phyloP scores from a whole-genome alignment of 805 yeast genomes.

The Myxozyma neglecta region DNA sequence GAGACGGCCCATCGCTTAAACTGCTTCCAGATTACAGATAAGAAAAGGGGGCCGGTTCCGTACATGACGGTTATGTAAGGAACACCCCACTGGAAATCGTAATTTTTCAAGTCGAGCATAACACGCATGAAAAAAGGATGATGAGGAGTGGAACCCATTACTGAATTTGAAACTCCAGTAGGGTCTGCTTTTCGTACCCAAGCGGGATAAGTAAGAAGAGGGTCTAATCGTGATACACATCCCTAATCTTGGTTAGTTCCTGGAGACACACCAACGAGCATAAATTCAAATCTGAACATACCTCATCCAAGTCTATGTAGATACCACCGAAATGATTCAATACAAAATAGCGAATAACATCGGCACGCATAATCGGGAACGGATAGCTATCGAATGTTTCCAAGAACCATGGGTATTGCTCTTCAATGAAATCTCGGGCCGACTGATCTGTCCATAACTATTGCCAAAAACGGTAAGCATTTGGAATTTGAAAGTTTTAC shows the following conservation, averaged over 20 bases:
- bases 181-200: constrained; percentile 86
- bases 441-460: constrained; percentile 82
- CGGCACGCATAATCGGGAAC: constrained; percentile 86
- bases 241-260: constrained; percentile 44
- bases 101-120: constrained; percentile 60
- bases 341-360: constrained; percentile 84
- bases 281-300: neutral
- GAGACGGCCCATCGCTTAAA: constrained; percentile 70
- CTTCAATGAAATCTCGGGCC: constrained; percentile 74
- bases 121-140: constrained; percentile 82
- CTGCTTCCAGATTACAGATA: constrained; percentile 84
- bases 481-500: neutral
- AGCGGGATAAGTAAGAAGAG: constrained; percentile 76
- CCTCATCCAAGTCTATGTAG: constrained; percentile 83
- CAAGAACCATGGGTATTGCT: constrained; percentile 84
- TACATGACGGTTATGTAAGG: constrained; percentile 92
- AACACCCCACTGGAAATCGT: constrained; percentile 73
- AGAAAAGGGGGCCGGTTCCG: constrained; percentile 86
- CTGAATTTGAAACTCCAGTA: constrained; percentile 89
- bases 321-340: constrained; percentile 83
- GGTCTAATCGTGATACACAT: constrained; percentile 75
- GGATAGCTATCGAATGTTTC: constrained; percentile 72
- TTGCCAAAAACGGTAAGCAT: neutral
- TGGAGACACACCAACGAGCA: too few relatives aligned
- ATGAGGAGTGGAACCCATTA: constrained; percentile 82